Conservation (phyloP, 495 filamentous ascomycete genomes). For the Penicillium tannophilum region DNA sequence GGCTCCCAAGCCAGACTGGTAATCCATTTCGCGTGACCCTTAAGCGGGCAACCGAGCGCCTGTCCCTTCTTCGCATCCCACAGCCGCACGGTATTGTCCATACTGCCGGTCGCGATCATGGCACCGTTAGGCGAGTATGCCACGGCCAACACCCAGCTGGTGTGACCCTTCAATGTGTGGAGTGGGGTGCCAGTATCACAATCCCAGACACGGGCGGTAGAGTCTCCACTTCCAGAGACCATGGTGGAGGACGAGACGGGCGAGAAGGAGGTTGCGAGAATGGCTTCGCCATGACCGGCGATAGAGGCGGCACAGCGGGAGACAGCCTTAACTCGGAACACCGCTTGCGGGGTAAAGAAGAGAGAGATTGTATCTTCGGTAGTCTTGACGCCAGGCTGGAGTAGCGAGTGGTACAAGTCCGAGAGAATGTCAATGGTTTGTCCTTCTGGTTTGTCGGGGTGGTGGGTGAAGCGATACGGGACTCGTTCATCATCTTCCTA, state of each 20-base stretch:
- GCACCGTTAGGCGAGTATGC: conserved; percentile 82
- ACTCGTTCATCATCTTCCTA: conserved; percentile 76
- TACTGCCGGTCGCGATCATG: conserved; percentile 85
- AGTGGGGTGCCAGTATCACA: conserved; percentile 91
- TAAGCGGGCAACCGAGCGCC: conserved; percentile 72
- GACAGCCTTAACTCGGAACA: conserved; percentile 92
- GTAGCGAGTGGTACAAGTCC: conserved; percentile 73
- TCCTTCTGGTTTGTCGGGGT: conserved; percentile 52
- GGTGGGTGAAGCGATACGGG: conserved; percentile 85
- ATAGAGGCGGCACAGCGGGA: conserved; percentile 88
- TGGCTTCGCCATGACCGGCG: conserved; percentile 88
- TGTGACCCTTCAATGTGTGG: conserved; percentile 89
- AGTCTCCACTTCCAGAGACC: conserved; percentile 88
- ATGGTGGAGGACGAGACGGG: conserved; percentile 78
- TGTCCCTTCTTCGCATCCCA: conserved; percentile 89
- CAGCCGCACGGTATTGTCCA: conserved; percentile 88
- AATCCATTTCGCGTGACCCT: conserved; percentile 91
- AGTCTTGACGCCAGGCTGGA: conserved; percentile 63
- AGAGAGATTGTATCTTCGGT: conserved; percentile 77
- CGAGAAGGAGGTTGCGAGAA: conserved; percentile 86
- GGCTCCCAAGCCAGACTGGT: conserved; percentile 91
- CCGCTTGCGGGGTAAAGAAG: conserved; percentile 85
- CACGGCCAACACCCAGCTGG: conserved; percentile 88
- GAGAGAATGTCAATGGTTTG: conserved; percentile 60
- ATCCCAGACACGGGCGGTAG: conserved; percentile 92